Evolutionary conservation across 208 protist genomes (phyloP).

Genomic region (Cochliopodium minus): DNA sequence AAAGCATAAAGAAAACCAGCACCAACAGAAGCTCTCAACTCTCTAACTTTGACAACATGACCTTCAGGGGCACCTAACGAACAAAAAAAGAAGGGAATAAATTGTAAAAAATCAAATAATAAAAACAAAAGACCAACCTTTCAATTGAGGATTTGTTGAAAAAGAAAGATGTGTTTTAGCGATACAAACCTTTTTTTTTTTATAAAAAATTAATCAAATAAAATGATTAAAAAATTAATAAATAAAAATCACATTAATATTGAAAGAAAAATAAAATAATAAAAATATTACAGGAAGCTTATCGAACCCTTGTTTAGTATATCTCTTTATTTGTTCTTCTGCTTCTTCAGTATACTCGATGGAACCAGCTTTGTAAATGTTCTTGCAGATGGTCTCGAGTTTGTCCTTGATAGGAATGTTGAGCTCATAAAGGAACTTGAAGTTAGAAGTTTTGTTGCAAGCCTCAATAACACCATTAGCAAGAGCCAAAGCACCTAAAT

Average conservation of each 20-base stretch:
- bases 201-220: no score
- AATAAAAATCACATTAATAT: no score
- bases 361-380: slow-evolving; percentile 76
- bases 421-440: slow-evolving; percentile 71
- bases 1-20: slow-evolving; percentile 83
- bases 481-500: slow-evolving; percentile 61
- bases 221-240: no score
- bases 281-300: slow-evolving; percentile 33
- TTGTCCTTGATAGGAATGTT: slow-evolving; percentile 69
- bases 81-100: no score
- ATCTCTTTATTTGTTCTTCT: slow-evolving; percentile 58
- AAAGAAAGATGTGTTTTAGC: slow-evolving; percentile 91
- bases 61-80: slow-evolving; percentile 16
- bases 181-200: slow-evolving; percentile 75
- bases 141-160: slow-evolving; percentile 61
- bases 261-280: slow-evolving; percentile 3
- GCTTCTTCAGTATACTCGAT: slow-evolving; percentile 64
- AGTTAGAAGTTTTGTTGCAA: slow-evolving; percentile 44
- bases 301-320: slow-evolving; percentile 51
- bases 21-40: slow-evolving; percentile 70
- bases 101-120: slow-evolving; percentile 14
- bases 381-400: slow-evolving; percentile 77
- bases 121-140: slow-evolving; percentile 64
- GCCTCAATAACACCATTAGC: slow-evolving; percentile 58
- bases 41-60: slow-evolving; percentile 65